A percentile compares a stretch with the other conserved stretches of the same genome.
Conservation (phyloP, 2,329 filamentous ascomycete genomes). For the Calonectria ilicicola region DNA sequence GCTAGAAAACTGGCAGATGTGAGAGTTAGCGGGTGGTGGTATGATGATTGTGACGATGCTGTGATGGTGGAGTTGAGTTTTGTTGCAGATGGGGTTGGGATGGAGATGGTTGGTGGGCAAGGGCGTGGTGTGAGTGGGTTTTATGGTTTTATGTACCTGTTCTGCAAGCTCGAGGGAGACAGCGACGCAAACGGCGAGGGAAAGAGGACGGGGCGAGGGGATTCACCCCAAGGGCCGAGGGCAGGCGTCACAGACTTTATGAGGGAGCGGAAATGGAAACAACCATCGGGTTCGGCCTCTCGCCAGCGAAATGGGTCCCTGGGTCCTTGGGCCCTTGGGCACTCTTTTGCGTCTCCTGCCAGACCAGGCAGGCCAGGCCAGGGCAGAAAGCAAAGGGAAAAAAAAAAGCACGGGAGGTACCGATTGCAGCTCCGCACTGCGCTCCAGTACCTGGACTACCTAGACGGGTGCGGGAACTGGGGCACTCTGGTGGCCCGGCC, state of each 20-base stretch:
- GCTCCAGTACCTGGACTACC: neutral
- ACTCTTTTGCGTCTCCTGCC: neutral
- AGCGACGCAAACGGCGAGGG: constrained; percentile 22
- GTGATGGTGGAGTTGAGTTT: constrained; percentile 18
- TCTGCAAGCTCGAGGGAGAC: constrained; percentile 6
- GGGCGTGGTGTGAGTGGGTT: constrained; percentile 19
- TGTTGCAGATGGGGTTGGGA: neutral
- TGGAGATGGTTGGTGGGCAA: constrained; percentile 21
- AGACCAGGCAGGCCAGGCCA: neutral
- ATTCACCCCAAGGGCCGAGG: constrained; percentile 19
- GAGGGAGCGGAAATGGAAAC: constrained; percentile 35
- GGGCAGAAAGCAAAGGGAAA: too few relatives aligned
- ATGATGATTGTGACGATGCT: constrained; percentile 37
- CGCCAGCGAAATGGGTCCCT: neutral
- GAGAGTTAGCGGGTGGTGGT: constrained; percentile 25
- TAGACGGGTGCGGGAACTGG: neutral
- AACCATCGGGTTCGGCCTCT: constrained; percentile 35
- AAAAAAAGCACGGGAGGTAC: constrained; percentile 1
- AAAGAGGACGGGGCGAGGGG: constrained; percentile 18
- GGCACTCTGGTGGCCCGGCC: constrained; percentile 37
- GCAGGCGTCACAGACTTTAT: constrained; percentile 39
- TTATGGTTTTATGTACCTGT: constrained; percentile 37
- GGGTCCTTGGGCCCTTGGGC: constrained; percentile 4
- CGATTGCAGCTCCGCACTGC: neutral
- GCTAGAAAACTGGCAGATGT: constrained; percentile 17